These are phyloP conservation scores for Amanita molliuscula DNA, from an alignment of 768 basidiomycete species.

Conservation along the genomic window DNA sequence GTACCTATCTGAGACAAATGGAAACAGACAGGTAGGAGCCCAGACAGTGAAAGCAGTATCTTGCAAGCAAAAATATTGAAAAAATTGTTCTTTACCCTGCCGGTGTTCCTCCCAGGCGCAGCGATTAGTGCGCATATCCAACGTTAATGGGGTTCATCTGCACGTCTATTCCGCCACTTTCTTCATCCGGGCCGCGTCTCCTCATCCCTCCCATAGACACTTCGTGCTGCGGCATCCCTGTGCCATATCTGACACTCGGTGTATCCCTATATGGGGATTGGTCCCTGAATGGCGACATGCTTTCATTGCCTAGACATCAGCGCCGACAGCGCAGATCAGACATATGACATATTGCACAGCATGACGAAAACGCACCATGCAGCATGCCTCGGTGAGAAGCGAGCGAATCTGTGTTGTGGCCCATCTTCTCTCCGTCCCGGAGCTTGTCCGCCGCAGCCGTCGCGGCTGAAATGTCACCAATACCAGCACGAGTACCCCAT, in stretches of 20 bases:
- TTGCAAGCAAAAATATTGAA: neutral
- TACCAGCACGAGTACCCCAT: slow-evolving; percentile 94
- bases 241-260: slow-evolving; percentile 12
- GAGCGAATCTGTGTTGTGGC: slow-evolving; percentile 11
- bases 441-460: slow-evolving; percentile 53
- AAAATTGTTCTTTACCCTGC: neutral
- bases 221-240: slow-evolving; percentile 8
- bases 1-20: neutral
- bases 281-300: slow-evolving; percentile 18
- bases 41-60: neutral
- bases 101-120: neutral
- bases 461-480: slow-evolving; percentile 73
- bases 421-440: slow-evolving; percentile 18
- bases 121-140: slow-evolving; percentile 22
- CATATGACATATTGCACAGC: neutral
- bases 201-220: slow-evolving; percentile 11
- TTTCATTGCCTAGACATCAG: slow-evolving; percentile 8
- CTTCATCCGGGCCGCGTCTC: slow-evolving; percentile 18
- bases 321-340: neutral
- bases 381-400: slow-evolving; percentile 7
- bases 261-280: slow-evolving; percentile 17
- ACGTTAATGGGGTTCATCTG: slow-evolving; percentile 14
- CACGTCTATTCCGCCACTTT: slow-evolving; percentile 20
- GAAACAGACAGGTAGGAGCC: too few species aligned
- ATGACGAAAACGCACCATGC: slow-evolving; percentile 7